Evolutionary conservation across 129 eudicot genomes (phyloP).

Genomic region (Ambrosia artemisiifolia): DNA sequence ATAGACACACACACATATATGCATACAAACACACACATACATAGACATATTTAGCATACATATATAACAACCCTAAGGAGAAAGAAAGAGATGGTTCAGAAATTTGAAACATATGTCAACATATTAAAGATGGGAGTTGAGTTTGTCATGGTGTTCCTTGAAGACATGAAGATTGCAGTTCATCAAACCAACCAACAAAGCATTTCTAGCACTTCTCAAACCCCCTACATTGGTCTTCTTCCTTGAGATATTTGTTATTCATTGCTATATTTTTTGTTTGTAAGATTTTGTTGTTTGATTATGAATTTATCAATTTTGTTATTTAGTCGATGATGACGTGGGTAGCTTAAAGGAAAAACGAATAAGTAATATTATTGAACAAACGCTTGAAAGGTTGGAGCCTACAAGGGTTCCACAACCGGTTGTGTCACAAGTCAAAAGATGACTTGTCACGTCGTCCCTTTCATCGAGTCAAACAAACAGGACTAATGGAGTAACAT

Average conservation of each 20-base stretch:
- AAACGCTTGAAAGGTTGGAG: no score
- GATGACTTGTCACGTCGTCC: no score
- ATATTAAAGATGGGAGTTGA: conserved; percentile 39
- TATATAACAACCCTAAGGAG: background rate
- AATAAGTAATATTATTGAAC: no score
- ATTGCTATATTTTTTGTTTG: background rate
- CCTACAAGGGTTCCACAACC: no score
- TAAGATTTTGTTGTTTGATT: background rate
- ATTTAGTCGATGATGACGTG: no score
- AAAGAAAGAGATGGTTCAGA: conserved; percentile 33
- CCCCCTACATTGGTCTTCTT: conserved; percentile 51
- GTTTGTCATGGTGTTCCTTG: conserved; percentile 39
- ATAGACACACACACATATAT: background rate
- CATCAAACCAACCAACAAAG: conserved; percentile 16
- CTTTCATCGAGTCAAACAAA: no score
- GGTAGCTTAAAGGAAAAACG: no score
- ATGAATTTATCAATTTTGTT: background rate
- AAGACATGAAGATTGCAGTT: conserved; percentile 37
- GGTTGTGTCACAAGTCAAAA: no score
- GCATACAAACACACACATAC: background rate
- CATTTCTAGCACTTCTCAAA: conserved; percentile 18
- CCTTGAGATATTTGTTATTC: conserved; percentile 20
- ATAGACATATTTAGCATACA: background rate
- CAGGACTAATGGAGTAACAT: no score
- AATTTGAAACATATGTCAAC: conserved; percentile 45